Conservation (phyloP, 805 yeast genomes). For the Metschnikowia cubensis region DNA sequence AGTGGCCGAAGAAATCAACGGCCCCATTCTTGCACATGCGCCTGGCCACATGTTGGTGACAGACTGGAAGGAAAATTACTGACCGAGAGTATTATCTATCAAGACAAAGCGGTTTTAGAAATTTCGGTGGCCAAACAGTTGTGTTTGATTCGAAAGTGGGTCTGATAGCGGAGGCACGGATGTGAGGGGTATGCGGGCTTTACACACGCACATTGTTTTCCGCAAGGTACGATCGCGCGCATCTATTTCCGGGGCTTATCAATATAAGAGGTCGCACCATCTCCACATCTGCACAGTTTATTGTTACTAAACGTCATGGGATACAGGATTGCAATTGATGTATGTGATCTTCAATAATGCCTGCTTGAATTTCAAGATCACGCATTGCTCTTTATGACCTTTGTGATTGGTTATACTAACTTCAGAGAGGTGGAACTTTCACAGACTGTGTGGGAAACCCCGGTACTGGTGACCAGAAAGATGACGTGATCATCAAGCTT, state of each 20-base stretch:
- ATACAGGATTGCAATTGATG: constrained; percentile 19
- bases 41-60: constrained; percentile 37
- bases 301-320: constrained; percentile 9
- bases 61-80: constrained; percentile 22
- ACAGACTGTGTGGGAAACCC: constrained; percentile 21
- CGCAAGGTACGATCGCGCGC: not conserved
- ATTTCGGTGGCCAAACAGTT: too few species aligned
- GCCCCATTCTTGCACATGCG: constrained; percentile 29
- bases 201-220: not conserved
- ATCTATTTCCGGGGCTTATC: constrained; percentile 2
- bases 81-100: too few species aligned
- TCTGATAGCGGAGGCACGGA: not conserved
- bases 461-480: constrained; percentile 17
- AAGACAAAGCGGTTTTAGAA: too few species aligned
- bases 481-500: constrained; percentile 17
- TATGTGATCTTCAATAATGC: constrained; percentile 5
- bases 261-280: not conserved
- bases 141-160: too few species aligned
- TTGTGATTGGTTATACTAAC: constrained; percentile 6
- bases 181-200: not conserved
- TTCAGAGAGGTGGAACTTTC: constrained; percentile 20
- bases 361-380: too few species aligned
- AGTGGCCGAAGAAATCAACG: constrained; percentile 24
- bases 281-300: not conserved
- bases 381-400: too few species aligned